A percentile compares a stretch with the other conserved stretches of the same genome.
Evolutionary conservation across 208 protist genomes (phyloP).

Genomic region (Sergeia podlipaevii): DNA sequence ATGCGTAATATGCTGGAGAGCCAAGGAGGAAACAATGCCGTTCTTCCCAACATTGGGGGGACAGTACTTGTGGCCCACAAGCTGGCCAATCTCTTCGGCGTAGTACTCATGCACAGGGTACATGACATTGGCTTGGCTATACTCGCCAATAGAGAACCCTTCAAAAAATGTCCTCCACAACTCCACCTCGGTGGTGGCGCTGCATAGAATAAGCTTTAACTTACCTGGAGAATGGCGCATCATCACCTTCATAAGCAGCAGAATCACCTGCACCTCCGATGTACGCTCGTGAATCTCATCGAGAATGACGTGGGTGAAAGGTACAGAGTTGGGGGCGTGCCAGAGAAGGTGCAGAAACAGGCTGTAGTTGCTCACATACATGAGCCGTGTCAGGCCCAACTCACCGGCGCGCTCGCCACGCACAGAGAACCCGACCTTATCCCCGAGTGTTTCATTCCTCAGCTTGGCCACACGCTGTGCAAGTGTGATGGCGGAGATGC

Average conservation of each 20-base stretch:
- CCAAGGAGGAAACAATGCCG: constrained; percentile 37
- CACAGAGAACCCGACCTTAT: constrained; percentile 74
- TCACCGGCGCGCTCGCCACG: constrained; percentile 73
- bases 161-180: constrained; percentile 81
- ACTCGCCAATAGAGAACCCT: constrained; percentile 55
- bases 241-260: constrained; percentile 85
- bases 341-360: constrained; percentile 80
- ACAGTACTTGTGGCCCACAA: constrained; percentile 46
- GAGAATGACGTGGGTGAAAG: constrained; percentile 89
- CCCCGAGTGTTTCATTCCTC: constrained; percentile 35
- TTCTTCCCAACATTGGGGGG: constrained; percentile 16
- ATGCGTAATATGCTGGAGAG: constrained; percentile 60
- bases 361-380: constrained; percentile 89
- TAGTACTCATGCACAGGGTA: constrained; percentile 79
- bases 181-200: constrained; percentile 82
- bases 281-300: constrained; percentile 95
- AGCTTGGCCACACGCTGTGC: constrained; percentile 62
- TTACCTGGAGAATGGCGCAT: constrained; percentile 51
- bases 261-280: constrained; percentile 90
- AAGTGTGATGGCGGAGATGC: constrained; percentile 78
- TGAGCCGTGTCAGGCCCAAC: constrained; percentile 65
- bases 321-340: constrained; percentile 38
- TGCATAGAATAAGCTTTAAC: constrained; percentile 87
- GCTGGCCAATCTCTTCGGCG: constrained; percentile 64
- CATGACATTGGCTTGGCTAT: constrained; percentile 51